These are phyloP conservation scores for Rheum nobile DNA, from an alignment of 148 eudicot genomes.

Conservation along the genomic window DNA sequence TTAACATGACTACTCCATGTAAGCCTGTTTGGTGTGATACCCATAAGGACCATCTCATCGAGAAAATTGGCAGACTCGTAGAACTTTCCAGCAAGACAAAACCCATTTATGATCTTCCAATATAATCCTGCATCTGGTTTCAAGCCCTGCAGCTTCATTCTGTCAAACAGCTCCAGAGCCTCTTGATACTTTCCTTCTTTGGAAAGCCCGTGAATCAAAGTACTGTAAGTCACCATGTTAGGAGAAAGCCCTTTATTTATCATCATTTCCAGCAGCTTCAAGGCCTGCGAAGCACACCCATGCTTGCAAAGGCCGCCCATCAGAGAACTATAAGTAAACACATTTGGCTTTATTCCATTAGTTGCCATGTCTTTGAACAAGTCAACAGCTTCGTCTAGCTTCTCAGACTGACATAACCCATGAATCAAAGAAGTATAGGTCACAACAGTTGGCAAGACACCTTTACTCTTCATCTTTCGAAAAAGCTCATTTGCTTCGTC, in stretches of 20 bases:
- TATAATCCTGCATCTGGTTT: constrained; percentile 88
- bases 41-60: constrained; percentile 86
- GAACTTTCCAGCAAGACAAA: constrained; percentile 42
- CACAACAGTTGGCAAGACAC: constrained; percentile 66
- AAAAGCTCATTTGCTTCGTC: constrained; percentile 62
- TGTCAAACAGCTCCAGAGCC: constrained; percentile 61
- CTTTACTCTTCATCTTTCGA: constrained; percentile 51
- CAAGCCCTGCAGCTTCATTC: constrained; percentile 84
- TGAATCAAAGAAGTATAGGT: constrained; percentile 68
- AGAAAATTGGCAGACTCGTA: constrained; percentile 82
- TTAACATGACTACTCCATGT: constrained; percentile 76
- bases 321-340: constrained; percentile 67
- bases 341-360: constrained; percentile 64
- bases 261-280: constrained; percentile 60
- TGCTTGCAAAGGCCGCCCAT: constrained; percentile 83
- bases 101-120: constrained; percentile 51
- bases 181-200: constrained; percentile 53
- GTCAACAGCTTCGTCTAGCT: constrained; percentile 43
- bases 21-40: constrained; percentile 61
- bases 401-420: constrained; percentile 56
- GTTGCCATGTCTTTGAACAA: constrained; percentile 52
- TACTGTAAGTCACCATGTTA: constrained; percentile 75
- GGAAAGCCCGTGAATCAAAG: constrained; percentile 69
- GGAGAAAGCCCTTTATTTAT: constrained; percentile 35
- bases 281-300: constrained; percentile 43